A percentile compares a stretch with the other conserved stretches of the same genome.
Evolutionary conservation across 208 protist genomes (phyloP).

Genomic region (Acanthamoeba divionensis): DNA sequence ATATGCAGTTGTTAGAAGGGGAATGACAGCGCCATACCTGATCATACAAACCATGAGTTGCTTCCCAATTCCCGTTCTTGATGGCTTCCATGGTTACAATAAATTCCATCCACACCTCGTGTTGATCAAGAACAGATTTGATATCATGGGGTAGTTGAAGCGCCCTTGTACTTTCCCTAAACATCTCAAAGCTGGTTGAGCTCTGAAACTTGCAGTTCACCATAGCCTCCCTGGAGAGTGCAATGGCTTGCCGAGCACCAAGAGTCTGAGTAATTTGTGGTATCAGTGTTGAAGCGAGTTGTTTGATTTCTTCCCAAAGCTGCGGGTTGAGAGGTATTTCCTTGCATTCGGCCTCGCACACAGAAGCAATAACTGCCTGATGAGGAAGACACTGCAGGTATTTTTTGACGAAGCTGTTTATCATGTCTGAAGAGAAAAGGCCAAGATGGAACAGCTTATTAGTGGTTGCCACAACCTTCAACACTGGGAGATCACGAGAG

Average conservation of each 20-base stretch:
- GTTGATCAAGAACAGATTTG: too few relatives aligned
- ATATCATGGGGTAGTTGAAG: too few relatives aligned
- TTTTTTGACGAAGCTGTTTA: not conserved
- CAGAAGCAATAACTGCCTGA: not conserved
- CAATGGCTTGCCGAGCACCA: not conserved
- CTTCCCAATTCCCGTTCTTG: too few relatives aligned
- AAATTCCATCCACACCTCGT: too few relatives aligned
- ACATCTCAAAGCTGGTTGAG: too few relatives aligned
- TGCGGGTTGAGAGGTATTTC: not conserved
- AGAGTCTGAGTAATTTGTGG: not conserved
- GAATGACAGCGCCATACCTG: not conserved
- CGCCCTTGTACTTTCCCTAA: too few relatives aligned
- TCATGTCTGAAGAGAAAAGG: not conserved
- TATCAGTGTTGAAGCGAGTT: not conserved
- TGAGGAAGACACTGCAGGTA: not conserved
- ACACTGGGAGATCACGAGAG: not conserved
- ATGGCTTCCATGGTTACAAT: too few relatives aligned
- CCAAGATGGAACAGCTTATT: not conserved
- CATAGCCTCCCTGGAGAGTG: not conserved
- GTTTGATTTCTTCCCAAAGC: not conserved
- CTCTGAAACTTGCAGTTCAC: not conserved
- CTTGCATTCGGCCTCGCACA: not conserved
- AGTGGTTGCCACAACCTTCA: not conserved
- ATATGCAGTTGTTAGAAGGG: conserved; percentile 4
- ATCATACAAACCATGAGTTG: not conserved